Percentiles rank a stretch among this genome's conserved stretches.
These are phyloP conservation scores for Claviceps cyperi DNA, from an alignment of 2,329 filamentous ascomycete species.

Conservation along the genomic window DNA sequence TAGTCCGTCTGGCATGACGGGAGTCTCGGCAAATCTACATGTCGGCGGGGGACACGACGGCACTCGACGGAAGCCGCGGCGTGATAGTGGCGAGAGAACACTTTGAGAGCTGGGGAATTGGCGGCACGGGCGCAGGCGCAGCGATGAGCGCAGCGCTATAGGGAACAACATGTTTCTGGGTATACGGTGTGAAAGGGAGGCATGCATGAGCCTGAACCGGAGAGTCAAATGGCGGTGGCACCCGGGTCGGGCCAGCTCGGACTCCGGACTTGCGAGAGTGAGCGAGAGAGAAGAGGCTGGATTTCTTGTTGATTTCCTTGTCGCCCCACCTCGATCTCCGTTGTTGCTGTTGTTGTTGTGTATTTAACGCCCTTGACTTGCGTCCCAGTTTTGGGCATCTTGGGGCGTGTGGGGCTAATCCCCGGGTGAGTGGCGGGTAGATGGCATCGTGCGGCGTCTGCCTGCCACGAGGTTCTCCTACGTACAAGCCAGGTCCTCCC, in stretches of 20 bases:
- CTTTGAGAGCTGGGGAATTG: neutral
- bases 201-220: no score
- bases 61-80: slow-evolving; percentile 26
- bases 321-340: neutral
- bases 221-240: no score
- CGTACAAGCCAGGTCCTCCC: no score
- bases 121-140: neutral
- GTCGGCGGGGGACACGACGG: slow-evolving; percentile 57
- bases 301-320: neutral
- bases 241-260: slow-evolving; percentile 7
- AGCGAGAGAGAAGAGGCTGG: neutral
- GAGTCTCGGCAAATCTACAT: slow-evolving; percentile 58
- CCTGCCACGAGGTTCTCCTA: no score
- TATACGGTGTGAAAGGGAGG: no score
- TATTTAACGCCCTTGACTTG: no score
- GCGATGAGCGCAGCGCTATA: neutral
- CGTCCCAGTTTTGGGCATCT: no score
- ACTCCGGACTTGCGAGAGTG: slow-evolving; percentile 8
- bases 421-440: no score
- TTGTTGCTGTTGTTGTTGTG: no score
- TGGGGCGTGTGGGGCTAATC: no score
- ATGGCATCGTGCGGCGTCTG: no score
- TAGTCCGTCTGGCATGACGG: slow-evolving; percentile 48
- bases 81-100: neutral
- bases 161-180: slow-evolving; percentile 3